Evolutionary conservation across 2,329 filamentous ascomycete species (phyloP), one percentile per base, ranked within the genome.

Genomic region (Zarea fungicola): DNA sequence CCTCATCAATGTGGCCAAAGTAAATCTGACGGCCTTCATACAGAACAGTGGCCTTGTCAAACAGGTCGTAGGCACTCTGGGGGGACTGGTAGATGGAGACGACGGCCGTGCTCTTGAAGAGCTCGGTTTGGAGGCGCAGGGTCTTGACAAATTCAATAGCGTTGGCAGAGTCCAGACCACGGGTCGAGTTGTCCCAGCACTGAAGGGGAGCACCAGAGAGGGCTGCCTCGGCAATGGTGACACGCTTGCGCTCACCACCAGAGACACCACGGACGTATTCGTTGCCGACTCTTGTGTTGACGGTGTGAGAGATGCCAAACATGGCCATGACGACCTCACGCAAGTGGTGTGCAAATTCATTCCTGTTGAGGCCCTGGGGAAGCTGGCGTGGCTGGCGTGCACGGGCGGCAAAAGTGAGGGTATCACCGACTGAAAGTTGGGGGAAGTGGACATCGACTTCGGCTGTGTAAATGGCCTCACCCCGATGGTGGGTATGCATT

Each of bases 401-500:
- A 28, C 77, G 73, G 8, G 86, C 85, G 18, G 87, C 87, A 53
- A 90, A 90, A 45, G 78, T 81, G 14, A 91, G 72, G 0, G 87
- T 91, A 56, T 90, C 83, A 44, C 85, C 85, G 13, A 90, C 86
- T 4, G 78, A 83, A 56, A 91, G 69, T 65, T 82, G 78, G 5
- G 85, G 84, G 58, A 89, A 89, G 65, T 89, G 85, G 3, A 85
- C 83, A 61, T 92, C 88, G 26, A 87, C 84, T 65, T 91, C 87
- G 49, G 86, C 85, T 0, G 85, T 89, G 68, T 91, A 92, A 62
- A 92, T 90, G 50, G 84, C 85, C 66, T 92, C 87, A 48, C 88
- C 87, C 18, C 85, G 81, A 67, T 89, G 89, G 42, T 78, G 73
- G 4, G 77, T 79, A 64, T 85, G 78, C 85, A 92, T 90, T 60